Evolutionary conservation across 805 yeast genomes (phyloP).

Genomic region (Metschnikowia lunata): DNA sequence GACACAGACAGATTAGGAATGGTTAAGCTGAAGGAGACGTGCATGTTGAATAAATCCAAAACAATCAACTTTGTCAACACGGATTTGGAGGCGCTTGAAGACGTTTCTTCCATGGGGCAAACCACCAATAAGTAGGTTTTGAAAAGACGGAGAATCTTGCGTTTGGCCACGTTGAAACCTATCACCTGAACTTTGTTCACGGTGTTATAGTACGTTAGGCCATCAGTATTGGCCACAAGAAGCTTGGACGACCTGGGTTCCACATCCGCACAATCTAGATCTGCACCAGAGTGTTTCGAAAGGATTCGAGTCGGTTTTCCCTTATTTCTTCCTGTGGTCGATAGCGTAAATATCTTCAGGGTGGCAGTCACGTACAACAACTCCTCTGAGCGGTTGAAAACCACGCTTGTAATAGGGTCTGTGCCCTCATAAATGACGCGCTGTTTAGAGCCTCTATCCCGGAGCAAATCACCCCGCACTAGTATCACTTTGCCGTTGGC

Average conservation of each 20-base stretch:
- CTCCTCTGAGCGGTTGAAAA: slow-evolving; percentile 50
- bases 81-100: slow-evolving; percentile 12
- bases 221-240: slow-evolving; percentile 62
- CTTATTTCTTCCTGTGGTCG: slow-evolving; percentile 74
- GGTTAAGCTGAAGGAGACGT: slow-evolving; percentile 63
- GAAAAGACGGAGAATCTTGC: slow-evolving; percentile 42
- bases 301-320: slow-evolving; percentile 52
- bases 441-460: slow-evolving; percentile 90
- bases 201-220: slow-evolving; percentile 57
- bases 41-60: slow-evolving; percentile 65
- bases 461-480: slow-evolving; percentile 79
- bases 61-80: slow-evolving; percentile 56
- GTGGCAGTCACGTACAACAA: slow-evolving; percentile 70
- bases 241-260: slow-evolving; percentile 44
- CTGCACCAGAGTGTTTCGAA: slow-evolving; percentile 46
- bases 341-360: slow-evolving; percentile 61
- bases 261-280: slow-evolving; percentile 45
- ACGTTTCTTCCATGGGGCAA: slow-evolving; percentile 39
- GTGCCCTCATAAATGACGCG: slow-evolving; percentile 66
- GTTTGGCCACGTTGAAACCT: slow-evolving; percentile 54
- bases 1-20: slow-evolving; percentile 58
- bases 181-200: slow-evolving; percentile 51
- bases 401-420: slow-evolving; percentile 79
- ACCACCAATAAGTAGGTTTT: slow-evolving; percentile 57
- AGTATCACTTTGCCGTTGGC: slow-evolving; percentile 80